Percentiles rank a stretch among this genome's conserved stretches.
Conservation (phyloP, 1,284 basidiomycete genomes). For the Exobasidium cylindrosporum region DNA sequence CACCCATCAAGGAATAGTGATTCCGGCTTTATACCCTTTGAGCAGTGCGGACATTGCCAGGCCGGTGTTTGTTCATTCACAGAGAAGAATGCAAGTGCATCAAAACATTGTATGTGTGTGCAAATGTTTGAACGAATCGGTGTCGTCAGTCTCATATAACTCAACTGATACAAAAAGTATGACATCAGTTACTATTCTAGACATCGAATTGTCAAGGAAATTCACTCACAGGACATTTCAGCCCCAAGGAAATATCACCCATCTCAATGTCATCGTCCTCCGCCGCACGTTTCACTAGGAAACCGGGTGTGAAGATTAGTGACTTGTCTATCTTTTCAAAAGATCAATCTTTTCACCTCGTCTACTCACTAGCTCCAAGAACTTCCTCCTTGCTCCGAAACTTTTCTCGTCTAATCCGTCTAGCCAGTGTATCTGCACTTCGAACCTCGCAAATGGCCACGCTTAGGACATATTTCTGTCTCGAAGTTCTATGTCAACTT, state of each 20-base stretch:
- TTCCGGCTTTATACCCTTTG: slow-evolving; percentile 70
- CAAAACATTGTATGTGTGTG: slow-evolving; percentile 92
- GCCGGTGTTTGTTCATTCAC: slow-evolving; percentile 96
- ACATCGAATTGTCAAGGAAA: slow-evolving; percentile 42
- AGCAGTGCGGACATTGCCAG: slow-evolving; percentile 94
- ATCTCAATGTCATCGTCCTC: slow-evolving; percentile 50
- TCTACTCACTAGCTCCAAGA: slow-evolving; percentile 29
- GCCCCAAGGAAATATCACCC: slow-evolving; percentile 43
- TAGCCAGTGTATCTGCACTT: slow-evolving; percentile 32
- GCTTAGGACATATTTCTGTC: slow-evolving; percentile 25
- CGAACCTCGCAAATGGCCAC: slow-evolving; percentile 39
- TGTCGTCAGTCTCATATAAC: slow-evolving; percentile 77
- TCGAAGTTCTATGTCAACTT: too few species aligned
- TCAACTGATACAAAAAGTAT: slow-evolving; percentile 75
- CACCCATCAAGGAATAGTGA: slow-evolving; percentile 81
- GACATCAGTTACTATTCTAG: slow-evolving; percentile 78
- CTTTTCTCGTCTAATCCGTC: slow-evolving; percentile 29
- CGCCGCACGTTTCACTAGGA: slow-evolving; percentile 39
- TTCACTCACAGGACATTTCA: slow-evolving; percentile 61
- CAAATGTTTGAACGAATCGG: slow-evolving; percentile 83
- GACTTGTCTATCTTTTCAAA: slow-evolving; percentile 26
- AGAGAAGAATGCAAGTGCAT: slow-evolving; percentile 87
- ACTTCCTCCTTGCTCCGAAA: slow-evolving; percentile 42
- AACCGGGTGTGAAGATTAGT: slow-evolving; percentile 48
- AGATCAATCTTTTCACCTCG: too few species aligned